A percentile compares a stretch with the other conserved stretches of the same genome.
phyloP scores from a whole-genome alignment of 176 grass and related monocot genomes.

The Triticum dicoccoides region DNA sequence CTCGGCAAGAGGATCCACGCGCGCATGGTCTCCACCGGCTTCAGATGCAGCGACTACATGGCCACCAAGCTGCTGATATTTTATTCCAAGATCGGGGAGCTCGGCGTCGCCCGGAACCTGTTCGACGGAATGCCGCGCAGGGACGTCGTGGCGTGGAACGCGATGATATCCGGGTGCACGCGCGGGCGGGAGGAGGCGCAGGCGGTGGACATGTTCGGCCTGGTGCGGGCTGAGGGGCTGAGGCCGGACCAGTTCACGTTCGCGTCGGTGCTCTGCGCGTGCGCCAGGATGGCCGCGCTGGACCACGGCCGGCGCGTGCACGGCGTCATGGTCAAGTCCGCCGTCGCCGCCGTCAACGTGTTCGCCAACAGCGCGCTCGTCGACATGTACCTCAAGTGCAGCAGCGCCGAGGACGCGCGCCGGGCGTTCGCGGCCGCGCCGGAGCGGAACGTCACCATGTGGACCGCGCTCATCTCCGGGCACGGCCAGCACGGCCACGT shows the following conservation, averaged over 20 bases:
- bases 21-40: slow-evolving; percentile 41
- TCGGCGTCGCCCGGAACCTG: slow-evolving; percentile 22
- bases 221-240: slow-evolving; percentile 34
- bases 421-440: slow-evolving; percentile 37
- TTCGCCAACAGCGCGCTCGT: slow-evolving; percentile 45
- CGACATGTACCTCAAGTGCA: slow-evolving; percentile 67
- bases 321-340: slow-evolving; percentile 38
- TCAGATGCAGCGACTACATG: slow-evolving; percentile 21
- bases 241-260: slow-evolving; percentile 64
- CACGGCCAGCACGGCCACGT: slow-evolving; percentile 47
- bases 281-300: slow-evolving; percentile 51
- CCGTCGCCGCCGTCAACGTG: slow-evolving; percentile 30
- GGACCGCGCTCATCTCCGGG: slow-evolving; percentile 46
- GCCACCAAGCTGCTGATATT: slow-evolving; percentile 52
- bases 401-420: slow-evolving; percentile 38
- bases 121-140: slow-evolving; percentile 47
- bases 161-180: slow-evolving; percentile 47
- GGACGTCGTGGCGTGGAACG: slow-evolving; percentile 50
- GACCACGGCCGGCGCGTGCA: slow-evolving; percentile 47
- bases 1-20: slow-evolving; percentile 62
- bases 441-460: slow-evolving; percentile 49
- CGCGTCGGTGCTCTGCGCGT: slow-evolving; percentile 49
- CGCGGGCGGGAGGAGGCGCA: not conserved
- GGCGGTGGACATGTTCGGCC: slow-evolving; percentile 32
- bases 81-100: slow-evolving; percentile 47